Evolutionary conservation across 2,329 filamentous ascomycete species (phyloP).

Genomic region (Zymoseptoria passerinii): DNA sequence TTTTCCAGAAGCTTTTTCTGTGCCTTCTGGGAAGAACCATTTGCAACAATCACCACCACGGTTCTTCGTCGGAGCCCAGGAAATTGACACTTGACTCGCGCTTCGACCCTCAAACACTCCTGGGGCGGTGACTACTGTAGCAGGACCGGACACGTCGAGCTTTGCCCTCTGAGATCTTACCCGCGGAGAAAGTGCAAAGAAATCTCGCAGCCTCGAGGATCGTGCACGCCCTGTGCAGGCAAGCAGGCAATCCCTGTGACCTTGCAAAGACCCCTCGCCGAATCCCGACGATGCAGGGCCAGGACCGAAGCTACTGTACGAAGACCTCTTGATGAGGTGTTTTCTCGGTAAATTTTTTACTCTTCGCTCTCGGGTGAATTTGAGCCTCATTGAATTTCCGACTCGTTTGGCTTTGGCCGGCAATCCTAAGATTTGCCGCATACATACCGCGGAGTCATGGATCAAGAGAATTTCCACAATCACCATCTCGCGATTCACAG

Average conservation of each 20-base stretch:
- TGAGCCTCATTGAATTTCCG: not conserved
- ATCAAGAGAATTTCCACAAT: not conserved
- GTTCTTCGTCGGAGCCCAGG: not conserved
- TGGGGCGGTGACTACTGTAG: too few species aligned
- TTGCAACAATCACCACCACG: not conserved
- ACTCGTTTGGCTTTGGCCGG: not conserved
- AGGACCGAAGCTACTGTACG: too few species aligned
- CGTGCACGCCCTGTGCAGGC: too few species aligned
- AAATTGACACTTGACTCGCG: not conserved
- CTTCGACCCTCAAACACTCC: too few species aligned
- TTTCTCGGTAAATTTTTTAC: not conserved
- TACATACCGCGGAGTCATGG: not conserved
- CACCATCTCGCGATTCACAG: too few species aligned
- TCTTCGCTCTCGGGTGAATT: not conserved
- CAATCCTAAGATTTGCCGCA: not conserved
- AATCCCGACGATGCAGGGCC: too few species aligned
- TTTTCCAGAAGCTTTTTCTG: not conserved
- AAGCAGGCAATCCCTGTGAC: too few species aligned
- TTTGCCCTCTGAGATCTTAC: too few species aligned
- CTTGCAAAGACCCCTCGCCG: too few species aligned
- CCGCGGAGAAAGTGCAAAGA: too few species aligned
- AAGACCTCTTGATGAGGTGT: not conserved
- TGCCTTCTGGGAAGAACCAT: not conserved
- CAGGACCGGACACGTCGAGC: too few species aligned
- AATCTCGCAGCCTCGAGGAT: too few species aligned